Evolutionary conservation across 495 filamentous ascomycete species (phyloP).

Genomic region (Neurospora sp.): DNA sequence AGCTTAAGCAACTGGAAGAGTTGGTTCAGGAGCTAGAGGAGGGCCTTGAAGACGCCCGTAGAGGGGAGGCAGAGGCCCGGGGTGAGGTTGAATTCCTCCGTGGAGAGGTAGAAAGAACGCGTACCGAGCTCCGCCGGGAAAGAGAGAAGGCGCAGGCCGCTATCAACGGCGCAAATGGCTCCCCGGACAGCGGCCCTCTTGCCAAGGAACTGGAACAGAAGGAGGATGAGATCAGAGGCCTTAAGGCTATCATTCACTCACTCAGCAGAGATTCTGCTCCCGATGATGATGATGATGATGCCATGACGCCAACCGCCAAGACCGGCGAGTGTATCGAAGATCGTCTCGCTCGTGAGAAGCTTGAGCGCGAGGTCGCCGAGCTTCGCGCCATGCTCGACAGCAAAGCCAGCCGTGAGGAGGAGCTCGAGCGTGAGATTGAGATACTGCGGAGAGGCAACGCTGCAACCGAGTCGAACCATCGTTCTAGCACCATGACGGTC

Average conservation of each 20-base stretch:
- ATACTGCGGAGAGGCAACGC: conserved; percentile 41
- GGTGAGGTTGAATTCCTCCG: conserved; percentile 94
- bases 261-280: conserved; percentile 64
- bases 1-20: conserved; percentile 92
- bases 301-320: conserved; percentile 29
- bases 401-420: conserved; percentile 72
- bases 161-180: conserved; percentile 41
- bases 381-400: conserved; percentile 57
- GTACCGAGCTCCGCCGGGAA: conserved; percentile 79
- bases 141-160: conserved; percentile 73
- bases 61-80: conserved; percentile 94
- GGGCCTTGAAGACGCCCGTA: conserved; percentile 85
- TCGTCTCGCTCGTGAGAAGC: conserved; percentile 45
- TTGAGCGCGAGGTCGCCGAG: conserved; percentile 72
- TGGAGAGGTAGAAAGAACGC: conserved; percentile 90
- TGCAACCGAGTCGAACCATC: conserved; percentile 17
- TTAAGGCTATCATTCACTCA: conserved; percentile 97
- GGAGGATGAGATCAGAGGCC: conserved; percentile 91
- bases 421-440: conserved; percentile 81
- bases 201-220: conserved; percentile 82
- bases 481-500: conserved; percentile 43
- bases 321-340: conserved; percentile 47
- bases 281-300: conserved; percentile 31
- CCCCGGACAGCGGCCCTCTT: conserved; percentile 33
- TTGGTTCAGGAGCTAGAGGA: conserved; percentile 94